Percentiles rank a stretch among this genome's conserved stretches.
Conservation (phyloP, 1,284 basidiomycete genomes). For the Singerocomus inundabilis region DNA sequence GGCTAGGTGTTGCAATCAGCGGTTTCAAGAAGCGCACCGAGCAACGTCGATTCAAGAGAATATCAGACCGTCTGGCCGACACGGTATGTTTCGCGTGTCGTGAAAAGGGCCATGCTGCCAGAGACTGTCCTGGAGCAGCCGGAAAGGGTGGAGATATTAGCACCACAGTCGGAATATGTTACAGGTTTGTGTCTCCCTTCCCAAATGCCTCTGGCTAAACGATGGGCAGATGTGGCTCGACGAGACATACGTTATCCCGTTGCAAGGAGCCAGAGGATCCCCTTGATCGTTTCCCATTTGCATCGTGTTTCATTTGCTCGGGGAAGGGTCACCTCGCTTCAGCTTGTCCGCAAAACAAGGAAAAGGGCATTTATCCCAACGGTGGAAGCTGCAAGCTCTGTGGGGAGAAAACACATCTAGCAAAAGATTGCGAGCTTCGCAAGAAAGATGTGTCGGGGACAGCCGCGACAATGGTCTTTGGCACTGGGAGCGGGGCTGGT, state of each 20-base stretch:
- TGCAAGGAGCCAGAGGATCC: slow-evolving; percentile 70
- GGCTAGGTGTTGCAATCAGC: slow-evolving; percentile 19
- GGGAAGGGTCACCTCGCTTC: slow-evolving; percentile 35
- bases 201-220: slow-evolving; percentile 4
- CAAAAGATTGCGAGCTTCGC: slow-evolving; percentile 75
- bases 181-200: slow-evolving; percentile 54
- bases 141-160: slow-evolving; percentile 34
- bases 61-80: slow-evolving; percentile 46
- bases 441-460: slow-evolving; percentile 49
- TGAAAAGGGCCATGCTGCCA: slow-evolving; percentile 76
- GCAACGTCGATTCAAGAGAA: slow-evolving; percentile 64
- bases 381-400: slow-evolving; percentile 92
- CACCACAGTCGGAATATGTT: slow-evolving; percentile 70
- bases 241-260: slow-evolving; percentile 71
- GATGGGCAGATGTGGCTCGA: slow-evolving; percentile 74
- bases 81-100: slow-evolving; percentile 88
- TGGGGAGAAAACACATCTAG: slow-evolving; percentile 80
- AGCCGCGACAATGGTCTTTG: slow-evolving; percentile 40
- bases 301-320: slow-evolving; percentile 90
- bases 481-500: slow-evolving; percentile 57
- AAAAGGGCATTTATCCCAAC: slow-evolving; percentile 85
- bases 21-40: slow-evolving; percentile 46
- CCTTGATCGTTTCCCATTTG: slow-evolving; percentile 78
- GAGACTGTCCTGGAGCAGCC: slow-evolving; percentile 70
- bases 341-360: slow-evolving; percentile 74